phyloP scores from a whole-genome alignment of 495 filamentous ascomycete species.

The Podospora appendiculata region DNA sequence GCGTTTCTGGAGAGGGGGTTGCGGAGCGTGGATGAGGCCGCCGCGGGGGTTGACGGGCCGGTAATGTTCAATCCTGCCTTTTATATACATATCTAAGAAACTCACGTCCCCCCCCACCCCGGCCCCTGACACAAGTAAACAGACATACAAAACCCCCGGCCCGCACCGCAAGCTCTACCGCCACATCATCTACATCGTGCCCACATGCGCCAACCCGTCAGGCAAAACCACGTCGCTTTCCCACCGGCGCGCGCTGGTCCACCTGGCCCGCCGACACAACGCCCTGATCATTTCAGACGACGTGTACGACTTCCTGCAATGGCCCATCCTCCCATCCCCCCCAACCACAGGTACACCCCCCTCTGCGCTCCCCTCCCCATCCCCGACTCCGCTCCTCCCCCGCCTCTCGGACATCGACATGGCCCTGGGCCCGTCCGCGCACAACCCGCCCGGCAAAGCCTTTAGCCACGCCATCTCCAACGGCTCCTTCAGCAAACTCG shows the following conservation, averaged over 20 bases:
- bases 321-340: constrained; percentile 31
- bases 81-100: background rate
- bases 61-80: constrained; percentile 1
- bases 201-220: constrained; percentile 77
- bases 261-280: constrained; percentile 62
- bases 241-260: constrained; percentile 54
- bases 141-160: constrained; percentile 23
- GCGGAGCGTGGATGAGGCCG: constrained; percentile 3
- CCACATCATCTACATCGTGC: constrained; percentile 77
- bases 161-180: constrained; percentile 61
- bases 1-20: constrained; percentile 43
- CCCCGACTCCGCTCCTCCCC: constrained; percentile 35
- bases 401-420: constrained; percentile 73
- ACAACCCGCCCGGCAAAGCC: constrained; percentile 17
- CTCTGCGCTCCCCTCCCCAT: background rate
- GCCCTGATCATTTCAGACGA: constrained; percentile 79
- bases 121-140: background rate
- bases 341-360: background rate
- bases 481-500: constrained; percentile 77
- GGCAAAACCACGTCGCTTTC: constrained; percentile 61
- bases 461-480: constrained; percentile 77
- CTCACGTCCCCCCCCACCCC: background rate
- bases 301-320: constrained; percentile 84
- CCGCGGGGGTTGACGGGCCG: background rate
- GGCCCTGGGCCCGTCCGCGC: constrained; percentile 30